Percentiles rank a stretch among this genome's conserved stretches.
phyloP scores from a whole-genome alignment of 1,284 basidiomycete genomes.

The Leccinum cinnamomeum region DNA sequence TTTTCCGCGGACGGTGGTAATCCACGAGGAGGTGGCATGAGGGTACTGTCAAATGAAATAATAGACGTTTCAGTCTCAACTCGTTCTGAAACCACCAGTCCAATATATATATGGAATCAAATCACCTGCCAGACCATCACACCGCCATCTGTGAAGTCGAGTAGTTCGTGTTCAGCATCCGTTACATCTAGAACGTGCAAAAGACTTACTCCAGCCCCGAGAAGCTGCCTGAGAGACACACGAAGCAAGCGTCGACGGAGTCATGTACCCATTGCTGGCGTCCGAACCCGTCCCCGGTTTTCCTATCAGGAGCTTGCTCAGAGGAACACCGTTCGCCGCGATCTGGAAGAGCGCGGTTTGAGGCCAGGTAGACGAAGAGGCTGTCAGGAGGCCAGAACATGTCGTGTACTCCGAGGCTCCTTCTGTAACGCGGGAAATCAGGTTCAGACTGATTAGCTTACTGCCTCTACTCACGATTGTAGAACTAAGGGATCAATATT shows the following conservation, averaged over 20 bases:
- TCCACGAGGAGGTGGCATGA: constrained; percentile 28
- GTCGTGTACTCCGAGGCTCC: constrained; percentile 47
- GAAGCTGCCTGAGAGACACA: constrained; percentile 56
- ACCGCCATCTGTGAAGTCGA: constrained; percentile 44
- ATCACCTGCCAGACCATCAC: constrained; percentile 44
- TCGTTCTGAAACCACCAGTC: neutral
- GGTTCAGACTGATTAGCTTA: neutral
- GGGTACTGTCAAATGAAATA: constrained; percentile 24
- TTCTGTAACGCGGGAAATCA: constrained; percentile 33
- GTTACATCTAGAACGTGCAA: neutral
- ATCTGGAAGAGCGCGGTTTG: constrained; percentile 61
- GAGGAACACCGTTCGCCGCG: constrained; percentile 49
- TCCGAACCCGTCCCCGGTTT: constrained; percentile 57
- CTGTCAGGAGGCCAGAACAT: constrained; percentile 43
- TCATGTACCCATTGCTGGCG: constrained; percentile 60
- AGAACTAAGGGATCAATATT: constrained; percentile 45
- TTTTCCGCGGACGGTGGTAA: constrained; percentile 25
- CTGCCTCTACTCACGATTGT: constrained; percentile 51
- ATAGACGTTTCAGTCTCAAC: constrained; percentile 41
- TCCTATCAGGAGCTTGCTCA: constrained; percentile 58
- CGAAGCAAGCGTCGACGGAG: constrained; percentile 48
- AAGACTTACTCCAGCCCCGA: constrained; percentile 55
- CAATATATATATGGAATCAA: neutral
- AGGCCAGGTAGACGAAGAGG: constrained; percentile 42
- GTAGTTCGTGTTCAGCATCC: constrained; percentile 6